Conservation (phyloP, 176 grass and related monocot genomes). For the Carex kokanica region DNA sequence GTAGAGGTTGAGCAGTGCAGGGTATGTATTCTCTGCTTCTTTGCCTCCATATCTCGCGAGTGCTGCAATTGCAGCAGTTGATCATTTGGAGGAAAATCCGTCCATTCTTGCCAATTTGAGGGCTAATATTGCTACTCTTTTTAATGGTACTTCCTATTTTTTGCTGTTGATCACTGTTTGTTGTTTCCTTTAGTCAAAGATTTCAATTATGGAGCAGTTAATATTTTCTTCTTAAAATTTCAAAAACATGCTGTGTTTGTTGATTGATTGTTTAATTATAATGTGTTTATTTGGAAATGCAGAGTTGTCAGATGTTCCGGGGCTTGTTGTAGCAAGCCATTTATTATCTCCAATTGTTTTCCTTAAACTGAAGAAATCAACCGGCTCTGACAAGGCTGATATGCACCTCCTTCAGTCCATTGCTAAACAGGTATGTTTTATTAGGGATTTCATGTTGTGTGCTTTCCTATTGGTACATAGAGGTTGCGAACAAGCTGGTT, state of each 20-base stretch:
- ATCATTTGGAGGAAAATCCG: constrained; percentile 77
- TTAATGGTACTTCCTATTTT: constrained; percentile 45
- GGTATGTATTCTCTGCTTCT: constrained; percentile 94
- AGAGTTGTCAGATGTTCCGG: constrained; percentile 60
- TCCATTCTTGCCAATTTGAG: constrained; percentile 62
- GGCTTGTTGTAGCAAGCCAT: constrained; percentile 72
- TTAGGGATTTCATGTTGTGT: constrained; percentile 18
- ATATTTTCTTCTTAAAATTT: constrained; percentile 14
- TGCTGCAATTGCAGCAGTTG: constrained; percentile 83
- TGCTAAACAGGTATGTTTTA: constrained; percentile 50
- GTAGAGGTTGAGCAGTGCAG: constrained; percentile 87
- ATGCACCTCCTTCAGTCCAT: constrained; percentile 61
- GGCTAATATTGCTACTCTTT: constrained; percentile 54
- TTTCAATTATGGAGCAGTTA: background rate
- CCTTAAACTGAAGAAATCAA: constrained; percentile 72
- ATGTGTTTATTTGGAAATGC: constrained; percentile 28
- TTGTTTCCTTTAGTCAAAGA: background rate
- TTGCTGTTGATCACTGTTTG: background rate
- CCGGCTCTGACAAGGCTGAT: constrained; percentile 43
- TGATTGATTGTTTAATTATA: constrained; percentile 23
- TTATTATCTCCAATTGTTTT: constrained; percentile 61
- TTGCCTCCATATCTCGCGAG: constrained; percentile 91
- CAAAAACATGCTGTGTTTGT: background rate
- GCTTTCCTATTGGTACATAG: background rate
- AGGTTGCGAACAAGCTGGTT: background rate